Evolutionary conservation across 371 early-diverging fungal species (phyloP), one percentile per base, ranked within the genome.

Genomic region (Rhizomucor miehei): DNA sequence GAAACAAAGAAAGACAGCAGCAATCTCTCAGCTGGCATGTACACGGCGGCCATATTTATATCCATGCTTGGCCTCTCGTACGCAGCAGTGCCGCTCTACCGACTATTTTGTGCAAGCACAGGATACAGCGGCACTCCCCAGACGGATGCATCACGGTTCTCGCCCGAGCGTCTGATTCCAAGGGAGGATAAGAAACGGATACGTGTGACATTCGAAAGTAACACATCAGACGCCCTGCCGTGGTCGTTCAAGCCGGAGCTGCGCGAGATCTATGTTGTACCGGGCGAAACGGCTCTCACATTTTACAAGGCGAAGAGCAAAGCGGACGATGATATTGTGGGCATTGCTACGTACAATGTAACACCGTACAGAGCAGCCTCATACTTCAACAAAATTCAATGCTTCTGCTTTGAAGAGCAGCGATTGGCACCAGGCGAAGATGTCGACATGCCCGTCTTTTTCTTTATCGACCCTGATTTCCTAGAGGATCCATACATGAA

Each of bases 331-430:
- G 94, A 94, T 60, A 85, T 99, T 37, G 90, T 94, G 40, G 99
- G 99, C n/a, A 89, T 99, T 54, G 91, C 95, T 1, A 99, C 98
- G 0, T 99, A 99, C 62, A 95, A 93, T 63, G 96, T 99, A 23
- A 85, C 93, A 1, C 99, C 99, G 3, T 81, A 87, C 52, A 89
- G 93, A 63, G 95, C 93, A 1, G 99, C 91, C 3, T 82, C 80
- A 14, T 91, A 96, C 53, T 96, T 97, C 59, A 98, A 97, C 85
- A 98, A 97, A 81, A 97, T 97, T 54, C 99, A 99, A 66, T 99
- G 99, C 68, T 99, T 99, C 59, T 99, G 99, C 63, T 99, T 99
- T 77, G 99, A 99, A 64, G 97, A 98, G 65, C 98, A 99, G 70
- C 89, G 86, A 69, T 73, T 99, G 51, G 81, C 71, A 35, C 89